phyloP scores from a whole-genome alignment of 1,139 yeast species.

The Nadsonia starkeyi-henricii region DNA sequence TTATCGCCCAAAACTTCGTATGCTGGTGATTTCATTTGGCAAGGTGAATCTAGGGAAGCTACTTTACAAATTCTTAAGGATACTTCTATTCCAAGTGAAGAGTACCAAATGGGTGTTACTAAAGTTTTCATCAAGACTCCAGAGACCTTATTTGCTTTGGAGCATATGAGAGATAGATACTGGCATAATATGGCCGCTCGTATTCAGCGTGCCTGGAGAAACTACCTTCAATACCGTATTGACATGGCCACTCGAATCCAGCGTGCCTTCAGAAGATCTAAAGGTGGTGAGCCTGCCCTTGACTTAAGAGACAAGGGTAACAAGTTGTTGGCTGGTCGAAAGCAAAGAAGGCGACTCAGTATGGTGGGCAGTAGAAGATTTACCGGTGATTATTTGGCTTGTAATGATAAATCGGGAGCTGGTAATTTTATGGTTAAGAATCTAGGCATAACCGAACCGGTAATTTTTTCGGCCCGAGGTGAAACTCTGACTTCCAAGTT shows the following conservation, averaged over 20 bases:
- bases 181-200: conserved; percentile 98
- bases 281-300: conserved; percentile 65
- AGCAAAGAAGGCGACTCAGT: conserved; percentile 83
- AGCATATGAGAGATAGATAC: conserved; percentile 91
- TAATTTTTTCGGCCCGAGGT: conserved; percentile 71
- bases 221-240: conserved; percentile 63
- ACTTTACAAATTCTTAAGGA: conserved; percentile 65
- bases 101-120: conserved; percentile 87
- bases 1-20: conserved; percentile 83
- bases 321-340: conserved; percentile 51
- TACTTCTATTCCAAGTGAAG: conserved; percentile 65
- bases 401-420: conserved; percentile 52
- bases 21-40: conserved; percentile 97
- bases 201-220: conserved; percentile 94
- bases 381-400: conserved; percentile 85
- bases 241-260: conserved; percentile 83
- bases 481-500: conserved; percentile 73
- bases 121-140: conserved; percentile 95
- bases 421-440: conserved; percentile 52
- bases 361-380: conserved; percentile 82
- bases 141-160: conserved; percentile 88
- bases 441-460: conserved; percentile 53
- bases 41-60: conserved; percentile 74
- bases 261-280: conserved; percentile 67
- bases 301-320: conserved; percentile 78